Base-by-base conservation (phyloP, 805 yeast species). In the Yamadazyma scolyti region DNA sequence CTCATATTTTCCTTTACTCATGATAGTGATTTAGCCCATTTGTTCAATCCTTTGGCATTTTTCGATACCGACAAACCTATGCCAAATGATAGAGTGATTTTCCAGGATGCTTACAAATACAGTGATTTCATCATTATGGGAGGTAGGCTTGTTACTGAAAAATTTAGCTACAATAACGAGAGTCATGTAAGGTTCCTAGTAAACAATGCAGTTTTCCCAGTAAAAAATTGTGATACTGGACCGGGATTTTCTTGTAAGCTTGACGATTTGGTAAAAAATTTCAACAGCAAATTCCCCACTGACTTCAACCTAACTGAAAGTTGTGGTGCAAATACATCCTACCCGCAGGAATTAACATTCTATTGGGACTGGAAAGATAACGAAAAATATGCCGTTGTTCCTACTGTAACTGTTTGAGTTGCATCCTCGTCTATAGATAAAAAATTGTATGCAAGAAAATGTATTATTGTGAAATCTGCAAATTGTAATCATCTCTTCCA, bases 1-100 rank as follows among this genome's bases (percentile, higher is more conserved):
- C 60, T 82, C 24, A 79, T 79, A 64, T 64, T 82, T 43, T 80
- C 77, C 39, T 79, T 82, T 62, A 65, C 85, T 7, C 94, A 85
- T 47, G 94, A 85, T 50, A 70, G 79, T 20, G 80, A 79, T 38
- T 54, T 82, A 25, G 58, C 75, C 37, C 61, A 77, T 24, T 76
- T 69, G 41, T 56, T 78, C 45, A 61, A 83, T 12, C 82, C 89
- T 2, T 54, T 82, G 25, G 86, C 84, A 5, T 49, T 82, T 38
- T 33, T 68, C 33, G 57, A 61, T 39, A 62, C 71, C 5, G 60
- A 50, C 13, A 40, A 52, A 2, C 57, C 61, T 25, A 60, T 75
- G 20, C 66, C 77, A 4, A 47, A 67, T 4, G 63, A 64, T 36
- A 54, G 58, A 27, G 66, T 77, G 28, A 65, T 65, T 6, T 73